phyloP scores from a whole-genome alignment of 176 grass and related monocot genomes.

The Triticum turgidum region DNA sequence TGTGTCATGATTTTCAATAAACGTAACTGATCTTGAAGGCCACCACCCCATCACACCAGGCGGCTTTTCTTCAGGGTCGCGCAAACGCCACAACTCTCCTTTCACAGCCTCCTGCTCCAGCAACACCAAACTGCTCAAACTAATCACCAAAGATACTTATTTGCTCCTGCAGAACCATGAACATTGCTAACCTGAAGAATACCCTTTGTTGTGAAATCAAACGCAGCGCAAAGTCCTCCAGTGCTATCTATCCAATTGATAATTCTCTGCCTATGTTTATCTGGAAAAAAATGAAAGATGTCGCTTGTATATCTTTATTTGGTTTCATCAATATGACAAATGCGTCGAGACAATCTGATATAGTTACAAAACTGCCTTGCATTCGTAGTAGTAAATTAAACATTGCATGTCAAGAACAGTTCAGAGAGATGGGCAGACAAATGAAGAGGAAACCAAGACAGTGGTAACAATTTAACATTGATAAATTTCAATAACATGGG shows the following conservation, averaged over 20 bases:
- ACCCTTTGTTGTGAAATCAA: slow-evolving; percentile 98
- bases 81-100: slow-evolving; percentile 84
- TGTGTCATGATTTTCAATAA: slow-evolving; percentile 97
- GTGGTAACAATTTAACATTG: not conserved
- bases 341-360: not conserved
- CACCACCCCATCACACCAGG: slow-evolving; percentile 95
- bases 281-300: slow-evolving; percentile 33
- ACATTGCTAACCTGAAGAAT: slow-evolving; percentile 78
- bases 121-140: slow-evolving; percentile 2
- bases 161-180: not conserved
- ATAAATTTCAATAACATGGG: not conserved
- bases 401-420: not conserved
- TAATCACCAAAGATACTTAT: slow-evolving; percentile 1
- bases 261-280: slow-evolving; percentile 78
- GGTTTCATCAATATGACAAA: not conserved
- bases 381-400: not conserved
- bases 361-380: not conserved
- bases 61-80: slow-evolving; percentile 70
- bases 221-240: slow-evolving; percentile 70
- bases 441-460: slow-evolving; percentile 12
- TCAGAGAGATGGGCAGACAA: slow-evolving; percentile 6
- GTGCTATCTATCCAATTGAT: slow-evolving; percentile 86
- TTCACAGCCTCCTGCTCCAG: slow-evolving; percentile 87
- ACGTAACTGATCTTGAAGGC: slow-evolving; percentile 94
- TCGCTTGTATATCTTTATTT: not conserved